Evolutionary conservation across 169 alveolate genomes (phyloP), one percentile per base, ranked within the genome.

Genomic region (Pseudocohnilembus persalinus): DNA sequence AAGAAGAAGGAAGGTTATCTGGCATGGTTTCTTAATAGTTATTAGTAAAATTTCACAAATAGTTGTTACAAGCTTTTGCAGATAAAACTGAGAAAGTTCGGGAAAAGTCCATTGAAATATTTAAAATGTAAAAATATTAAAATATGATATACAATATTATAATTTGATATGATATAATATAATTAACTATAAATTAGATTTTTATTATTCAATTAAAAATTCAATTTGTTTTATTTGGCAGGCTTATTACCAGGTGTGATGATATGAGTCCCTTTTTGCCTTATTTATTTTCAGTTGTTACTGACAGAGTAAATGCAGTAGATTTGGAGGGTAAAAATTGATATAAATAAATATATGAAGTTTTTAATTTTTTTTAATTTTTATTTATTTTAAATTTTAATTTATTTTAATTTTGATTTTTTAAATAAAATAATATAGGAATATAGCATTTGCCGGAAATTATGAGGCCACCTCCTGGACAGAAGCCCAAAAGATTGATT

Each of bases 251-350:
- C 1, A 85, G 90, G 78, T 94, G 95, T 34, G 94, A 91, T 31
- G 97, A 96, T 83, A 81, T 91, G 31, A 89, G 93, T 26, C 91
- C 92, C 65, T 82, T 94, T 76, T 90, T 94, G 65, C 96, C 96
- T 28, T 96, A 93, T 83, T 78, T 96, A 28, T 88, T 96, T 89
- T 93, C 97, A 15, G 94, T 95, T 26, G 78, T 96, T 28, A 89
- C 92, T n/a, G 96, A 93, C 78, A 93, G 96, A 83, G 74, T 92
- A 32, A 93, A 91, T 73, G 94, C 97, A 78, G 81, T 88, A 74
- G 96, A 96, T 88, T 79, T 96, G 20, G 98, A 96, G 86, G 98
- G 68, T 49, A 20, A n/a, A n/a, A n/a, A n/a, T n/a, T n/a, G n/a
- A n/a, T n/a, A n/a, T n/a, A n/a, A n/a, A n/a, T n/a, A n/a, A n/a